Conservation (phyloP, 1,284 basidiomycete species). For the Melampsora larici-populina region DNA sequence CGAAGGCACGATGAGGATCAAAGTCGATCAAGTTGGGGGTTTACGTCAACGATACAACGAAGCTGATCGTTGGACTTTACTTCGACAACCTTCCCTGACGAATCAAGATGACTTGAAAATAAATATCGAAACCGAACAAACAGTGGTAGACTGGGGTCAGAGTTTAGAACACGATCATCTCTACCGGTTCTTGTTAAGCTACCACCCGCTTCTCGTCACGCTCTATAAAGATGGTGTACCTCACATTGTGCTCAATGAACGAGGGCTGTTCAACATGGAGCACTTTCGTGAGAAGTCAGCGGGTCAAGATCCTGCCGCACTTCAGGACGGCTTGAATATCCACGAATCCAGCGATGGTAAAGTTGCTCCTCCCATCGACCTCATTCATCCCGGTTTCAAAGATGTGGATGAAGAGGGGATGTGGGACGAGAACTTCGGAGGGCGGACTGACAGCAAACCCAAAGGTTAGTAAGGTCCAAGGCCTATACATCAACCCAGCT, state of each 20-base stretch:
- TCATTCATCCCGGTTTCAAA: constrained; percentile 56
- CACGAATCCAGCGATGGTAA: constrained; percentile 44
- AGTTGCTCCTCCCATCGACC: neutral
- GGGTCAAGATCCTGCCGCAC: constrained; percentile 56
- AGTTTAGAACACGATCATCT: constrained; percentile 44
- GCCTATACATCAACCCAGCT: neutral
- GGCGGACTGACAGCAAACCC: constrained; percentile 87
- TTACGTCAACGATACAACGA: constrained; percentile 80
- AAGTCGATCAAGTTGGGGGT: constrained; percentile 77
- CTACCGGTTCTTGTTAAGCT: constrained; percentile 66
- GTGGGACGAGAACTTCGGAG: constrained; percentile 84
- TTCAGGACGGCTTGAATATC: constrained; percentile 65
- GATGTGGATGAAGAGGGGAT: constrained; percentile 73
- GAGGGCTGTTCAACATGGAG: constrained; percentile 91
- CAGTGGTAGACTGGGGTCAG: constrained; percentile 41
- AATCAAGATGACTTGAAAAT: constrained; percentile 58
- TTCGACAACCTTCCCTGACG: constrained; percentile 62
- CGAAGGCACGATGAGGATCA: constrained; percentile 76
- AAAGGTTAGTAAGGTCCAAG: constrained; percentile 64
- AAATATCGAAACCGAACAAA: constrained; percentile 4
- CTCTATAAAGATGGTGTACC: constrained; percentile 68
- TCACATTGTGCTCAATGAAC: constrained; percentile 84
- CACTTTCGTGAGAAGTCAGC: constrained; percentile 76
- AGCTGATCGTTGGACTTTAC: constrained; percentile 77
- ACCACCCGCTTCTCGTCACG: constrained; percentile 69